These are phyloP conservation scores for Suillus occidentalis DNA, from an alignment of 768 basidiomycete genomes.

Conservation along the genomic window DNA sequence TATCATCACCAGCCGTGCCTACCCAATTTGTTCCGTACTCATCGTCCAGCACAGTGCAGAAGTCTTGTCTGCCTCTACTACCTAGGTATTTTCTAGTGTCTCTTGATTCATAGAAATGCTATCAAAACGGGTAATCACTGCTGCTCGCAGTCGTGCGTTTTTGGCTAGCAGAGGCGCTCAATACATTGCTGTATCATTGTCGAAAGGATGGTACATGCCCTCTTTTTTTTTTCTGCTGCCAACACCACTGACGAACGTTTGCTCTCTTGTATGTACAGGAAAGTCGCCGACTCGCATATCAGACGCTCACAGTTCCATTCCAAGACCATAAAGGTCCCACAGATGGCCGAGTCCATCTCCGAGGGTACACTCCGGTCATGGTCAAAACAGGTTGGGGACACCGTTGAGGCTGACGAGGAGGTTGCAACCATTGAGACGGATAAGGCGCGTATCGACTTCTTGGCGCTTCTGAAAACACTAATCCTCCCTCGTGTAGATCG, in stretches of 20 bases:
- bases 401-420: constrained; percentile 90
- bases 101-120: constrained; percentile 45
- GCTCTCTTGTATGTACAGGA: constrained; percentile 35
- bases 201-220: constrained; percentile 48
- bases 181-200: constrained; percentile 33
- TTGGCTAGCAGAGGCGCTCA: constrained; percentile 38
- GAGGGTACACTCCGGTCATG: constrained; percentile 96
- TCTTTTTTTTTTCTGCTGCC: constrained; percentile 7
- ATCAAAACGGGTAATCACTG: constrained; percentile 65
- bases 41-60: not conserved
- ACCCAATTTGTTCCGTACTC: constrained; percentile 5
- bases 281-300: constrained; percentile 45
- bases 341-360: constrained; percentile 98
- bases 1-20: not conserved
- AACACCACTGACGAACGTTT: constrained; percentile 12
- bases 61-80: not conserved
- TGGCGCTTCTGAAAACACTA: constrained; percentile 1
- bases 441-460: constrained; percentile 60
- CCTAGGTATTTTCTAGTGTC: not conserved
- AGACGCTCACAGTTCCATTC: constrained; percentile 67
- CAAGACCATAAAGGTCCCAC: constrained; percentile 93
- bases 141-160: constrained; percentile 63
- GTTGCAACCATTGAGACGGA: constrained; percentile 98
- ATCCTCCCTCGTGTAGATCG: constrained; percentile 60
- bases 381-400: constrained; percentile 91